A percentile compares a stretch with the other conserved stretches of the same genome.
Conservation (phyloP, 352 stramenopile species). For the Phytophthora pisi region DNA sequence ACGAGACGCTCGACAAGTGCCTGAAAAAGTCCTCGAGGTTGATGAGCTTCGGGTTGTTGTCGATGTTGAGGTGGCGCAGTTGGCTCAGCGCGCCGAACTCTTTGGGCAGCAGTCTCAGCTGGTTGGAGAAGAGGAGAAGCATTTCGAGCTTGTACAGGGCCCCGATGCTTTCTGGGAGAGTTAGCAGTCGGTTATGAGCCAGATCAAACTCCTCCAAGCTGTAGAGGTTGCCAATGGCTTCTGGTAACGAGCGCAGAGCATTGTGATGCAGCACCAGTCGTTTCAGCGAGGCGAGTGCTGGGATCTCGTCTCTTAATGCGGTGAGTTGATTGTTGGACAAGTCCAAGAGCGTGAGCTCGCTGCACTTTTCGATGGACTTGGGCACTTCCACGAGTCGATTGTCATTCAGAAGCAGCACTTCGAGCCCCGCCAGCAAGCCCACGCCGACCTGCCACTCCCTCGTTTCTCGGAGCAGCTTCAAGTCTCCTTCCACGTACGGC, state of each 20-base stretch:
- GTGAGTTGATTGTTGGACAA: conserved; percentile 58
- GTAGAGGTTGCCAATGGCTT: conserved; percentile 44
- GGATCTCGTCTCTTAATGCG: conserved; percentile 47
- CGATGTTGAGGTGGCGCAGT: conserved; percentile 42
- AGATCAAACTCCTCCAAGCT: conserved; percentile 46
- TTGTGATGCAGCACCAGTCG: conserved; percentile 56
- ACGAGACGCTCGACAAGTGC: conserved; percentile 32
- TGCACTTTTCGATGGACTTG: conserved; percentile 59
- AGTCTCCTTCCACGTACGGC: conserved; percentile 37
- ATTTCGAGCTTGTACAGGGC: conserved; percentile 46
- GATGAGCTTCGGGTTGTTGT: conserved; percentile 48
- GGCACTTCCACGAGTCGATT: conserved; percentile 55
- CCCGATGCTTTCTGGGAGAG: conserved; percentile 48
- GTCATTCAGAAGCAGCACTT: conserved; percentile 56
- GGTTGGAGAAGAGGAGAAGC: conserved; percentile 48
- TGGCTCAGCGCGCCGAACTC: conserved; percentile 40
- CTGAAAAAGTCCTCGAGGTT: conserved; percentile 47
- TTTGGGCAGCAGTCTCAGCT: conserved; percentile 48
- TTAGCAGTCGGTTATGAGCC: conserved; percentile 47
- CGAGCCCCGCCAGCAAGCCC: conserved; percentile 38
- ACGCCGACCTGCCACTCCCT: conserved; percentile 76
- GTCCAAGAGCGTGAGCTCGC: conserved; percentile 46
- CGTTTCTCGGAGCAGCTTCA: conserved; percentile 74
- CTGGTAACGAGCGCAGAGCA: conserved; percentile 39
- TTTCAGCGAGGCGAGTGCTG: conserved; percentile 42